Base-by-base conservation (phyloP, 345 rosid genomes). In the Nasturtium officinale region DNA sequence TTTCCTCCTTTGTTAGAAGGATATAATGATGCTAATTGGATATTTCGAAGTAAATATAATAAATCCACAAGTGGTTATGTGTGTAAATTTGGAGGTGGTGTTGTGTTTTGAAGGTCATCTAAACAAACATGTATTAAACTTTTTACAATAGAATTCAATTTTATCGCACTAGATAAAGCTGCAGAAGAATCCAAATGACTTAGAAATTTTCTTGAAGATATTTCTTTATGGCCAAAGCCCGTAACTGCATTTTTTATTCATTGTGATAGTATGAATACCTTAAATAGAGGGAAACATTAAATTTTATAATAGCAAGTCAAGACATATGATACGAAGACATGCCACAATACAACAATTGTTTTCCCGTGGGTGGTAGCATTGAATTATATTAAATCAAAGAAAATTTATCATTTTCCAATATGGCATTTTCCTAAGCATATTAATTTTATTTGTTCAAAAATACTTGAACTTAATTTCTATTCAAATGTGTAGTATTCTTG, bases 1-100 rank as follows among this genome's bases (percentile, higher is more conserved):
- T 40, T 7, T 60, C 21, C 33, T 61, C 66, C 7, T 38, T 33
- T 61, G 0, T 23, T 61, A 61, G 33, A 40, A 61, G 21, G 33
- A 61, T 61, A 61, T 40, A 38, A n/a, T 64, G 56, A 64, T 45
- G 56, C 55, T 0, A 64, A 30, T 23, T 64, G 43, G 42, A 64
- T 45, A 2, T 64, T 1, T 4, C 11, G 26, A 29, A 64, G 56
- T 61, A 57, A 21, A 9, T 23, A 23, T 23, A 50, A 7, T 4
- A 48, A 56, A 16, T 56, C 40, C 1, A 56, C 23, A 9, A 56
- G 61, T 56, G 18, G 61, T 7, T 56, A 56, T 56, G 40, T 51
- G 13, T 51, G 21, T 51, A 51, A 16, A 10, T 16, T 23, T 25
- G 17, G 32, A 23, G 32, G 32, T 52, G 57, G 16, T 5, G 32